Percentiles rank a stretch among this genome's conserved stretches.
phyloP scores from a whole-genome alignment of 176 grass and related monocot genomes.

The Oryza rufipogon region DNA sequence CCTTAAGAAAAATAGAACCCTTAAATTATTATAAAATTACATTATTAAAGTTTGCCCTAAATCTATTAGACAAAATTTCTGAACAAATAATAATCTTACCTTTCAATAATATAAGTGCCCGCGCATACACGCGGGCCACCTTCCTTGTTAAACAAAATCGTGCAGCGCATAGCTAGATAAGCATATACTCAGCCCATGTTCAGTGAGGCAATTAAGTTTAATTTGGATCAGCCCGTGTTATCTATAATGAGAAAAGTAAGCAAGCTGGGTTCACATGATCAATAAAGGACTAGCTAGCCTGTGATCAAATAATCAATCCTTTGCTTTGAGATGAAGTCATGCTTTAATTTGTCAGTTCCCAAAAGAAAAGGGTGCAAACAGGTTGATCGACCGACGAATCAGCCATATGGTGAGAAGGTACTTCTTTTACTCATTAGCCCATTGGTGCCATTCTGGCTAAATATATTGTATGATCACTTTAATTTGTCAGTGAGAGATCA shows the following conservation, averaged over 20 bases:
- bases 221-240: neutral
- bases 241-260: neutral
- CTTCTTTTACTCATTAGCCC: neutral
- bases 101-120: too few relatives aligned
- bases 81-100: too few relatives aligned
- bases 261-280: neutral
- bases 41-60: too few relatives aligned
- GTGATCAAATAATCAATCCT: conserved; percentile 6
- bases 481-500: neutral
- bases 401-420: neutral
- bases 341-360: neutral
- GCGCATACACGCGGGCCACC: too few relatives aligned
- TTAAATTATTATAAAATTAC: too few relatives aligned
- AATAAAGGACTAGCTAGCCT: neutral
- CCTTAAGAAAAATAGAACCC: too few relatives aligned
- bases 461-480: neutral
- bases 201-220: neutral
- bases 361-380: neutral
- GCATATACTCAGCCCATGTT: neutral
- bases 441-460: neutral
- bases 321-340: conserved; percentile 3
- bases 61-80: too few relatives aligned
- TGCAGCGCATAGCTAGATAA: neutral
- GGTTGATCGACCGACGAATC: neutral
- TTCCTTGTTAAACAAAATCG: neutral